phyloP scores from a whole-genome alignment of 306 rosid genomes.

The Benincasa hispida region DNA sequence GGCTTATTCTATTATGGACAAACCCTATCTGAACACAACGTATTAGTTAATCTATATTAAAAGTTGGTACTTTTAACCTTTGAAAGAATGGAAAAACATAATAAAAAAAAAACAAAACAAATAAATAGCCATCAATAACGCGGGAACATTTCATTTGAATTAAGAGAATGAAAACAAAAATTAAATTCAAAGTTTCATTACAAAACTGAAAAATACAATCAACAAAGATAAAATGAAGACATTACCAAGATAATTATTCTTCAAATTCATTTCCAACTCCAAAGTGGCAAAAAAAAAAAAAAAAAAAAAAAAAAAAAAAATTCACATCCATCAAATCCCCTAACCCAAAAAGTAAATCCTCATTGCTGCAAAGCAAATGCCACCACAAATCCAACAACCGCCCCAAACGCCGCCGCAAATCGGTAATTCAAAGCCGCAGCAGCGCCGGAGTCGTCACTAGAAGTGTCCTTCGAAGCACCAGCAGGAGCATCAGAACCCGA shows the following conservation, averaged over 20 bases:
- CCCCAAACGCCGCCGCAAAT: neutral
- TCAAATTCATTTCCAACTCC: slow-evolving; percentile 1
- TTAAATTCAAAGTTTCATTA: neutral
- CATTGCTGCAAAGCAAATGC: slow-evolving; percentile 1
- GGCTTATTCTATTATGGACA: too few relatives aligned
- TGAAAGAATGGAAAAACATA: too few relatives aligned
- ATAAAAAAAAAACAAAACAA: neutral
- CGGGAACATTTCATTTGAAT: neutral
- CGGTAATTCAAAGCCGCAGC: slow-evolving; percentile 10
- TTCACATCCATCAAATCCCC: neutral
- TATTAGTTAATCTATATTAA: too few relatives aligned
- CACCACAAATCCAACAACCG: slow-evolving; percentile 5
- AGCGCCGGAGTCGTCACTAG: slow-evolving; percentile 23
- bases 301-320: too few relatives aligned
- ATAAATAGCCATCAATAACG: too few relatives aligned
- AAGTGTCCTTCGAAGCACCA: slow-evolving; percentile 17
- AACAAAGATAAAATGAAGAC: neutral
- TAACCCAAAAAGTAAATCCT: neutral
- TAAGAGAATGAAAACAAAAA: neutral
- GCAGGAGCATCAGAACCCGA: slow-evolving; percentile 46
- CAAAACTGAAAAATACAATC: slow-evolving; percentile 5
- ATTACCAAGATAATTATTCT: neutral
- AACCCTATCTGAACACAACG: too few relatives aligned
- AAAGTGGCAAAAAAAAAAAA: too few relatives aligned
- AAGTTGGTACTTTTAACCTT: too few relatives aligned